Conservation (phyloP, 2,329 filamentous ascomycete genomes). For the Phyllosticta citriasiana region DNA sequence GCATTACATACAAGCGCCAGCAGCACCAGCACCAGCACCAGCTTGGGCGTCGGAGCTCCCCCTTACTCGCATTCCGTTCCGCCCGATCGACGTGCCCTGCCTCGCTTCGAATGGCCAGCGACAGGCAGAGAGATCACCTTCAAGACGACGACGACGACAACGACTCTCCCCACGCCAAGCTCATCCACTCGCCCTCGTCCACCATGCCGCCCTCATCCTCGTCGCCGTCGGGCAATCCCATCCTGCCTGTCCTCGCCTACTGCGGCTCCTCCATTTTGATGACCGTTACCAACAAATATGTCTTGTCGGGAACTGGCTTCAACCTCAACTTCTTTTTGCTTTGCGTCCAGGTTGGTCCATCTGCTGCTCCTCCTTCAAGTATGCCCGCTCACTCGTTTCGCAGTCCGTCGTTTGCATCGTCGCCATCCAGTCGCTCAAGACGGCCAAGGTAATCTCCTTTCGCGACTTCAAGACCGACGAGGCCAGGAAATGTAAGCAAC, state of each 20-base stretch:
- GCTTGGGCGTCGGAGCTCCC: neutral
- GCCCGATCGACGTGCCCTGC: neutral
- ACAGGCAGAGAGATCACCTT: slow-evolving; percentile 61
- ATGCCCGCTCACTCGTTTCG: slow-evolving; percentile 14
- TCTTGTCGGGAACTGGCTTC: slow-evolving; percentile 81
- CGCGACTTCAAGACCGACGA: slow-evolving; percentile 78
- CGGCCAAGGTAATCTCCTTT: slow-evolving; percentile 70
- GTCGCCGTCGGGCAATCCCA: slow-evolving; percentile 58
- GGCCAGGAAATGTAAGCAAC: slow-evolving; percentile 73
- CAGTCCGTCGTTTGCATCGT: slow-evolving; percentile 83
- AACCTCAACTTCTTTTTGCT: slow-evolving; percentile 97
- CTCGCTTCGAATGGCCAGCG: slow-evolving; percentile 60
- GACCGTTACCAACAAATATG: slow-evolving; percentile 99
- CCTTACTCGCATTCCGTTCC: slow-evolving; percentile 6
- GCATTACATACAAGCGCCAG: neutral
- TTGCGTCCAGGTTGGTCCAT: slow-evolving; percentile 66
- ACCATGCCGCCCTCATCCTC: slow-evolving; percentile 38
- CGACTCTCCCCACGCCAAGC: slow-evolving; percentile 37
- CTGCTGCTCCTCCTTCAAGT: neutral
- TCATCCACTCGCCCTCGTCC: slow-evolving; percentile 42
- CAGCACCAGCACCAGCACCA: neutral
- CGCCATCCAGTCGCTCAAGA: slow-evolving; percentile 76
- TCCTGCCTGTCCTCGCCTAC: slow-evolving; percentile 76
- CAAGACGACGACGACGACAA: slow-evolving; percentile 44
- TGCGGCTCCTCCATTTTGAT: slow-evolving; percentile 96